Evolutionary conservation across 441 rosid genomes (phyloP).

Genomic region (Viola pubescens): DNA sequence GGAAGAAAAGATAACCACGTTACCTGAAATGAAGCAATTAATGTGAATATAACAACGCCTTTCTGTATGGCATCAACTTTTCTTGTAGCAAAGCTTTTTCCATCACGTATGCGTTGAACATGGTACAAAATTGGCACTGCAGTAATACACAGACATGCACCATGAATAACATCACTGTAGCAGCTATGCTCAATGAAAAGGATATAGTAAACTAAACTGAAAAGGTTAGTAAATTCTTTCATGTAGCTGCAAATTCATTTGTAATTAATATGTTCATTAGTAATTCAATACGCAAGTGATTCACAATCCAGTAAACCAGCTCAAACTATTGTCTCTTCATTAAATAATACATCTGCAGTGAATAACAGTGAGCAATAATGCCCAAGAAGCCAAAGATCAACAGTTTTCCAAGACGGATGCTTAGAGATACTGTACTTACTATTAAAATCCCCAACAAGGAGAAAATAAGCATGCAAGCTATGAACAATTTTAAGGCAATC

Average conservation of each 20-base stretch:
- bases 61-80: constrained; percentile 87
- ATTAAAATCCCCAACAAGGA: constrained; percentile 78
- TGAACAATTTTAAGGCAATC: constrained; percentile 85
- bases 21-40: constrained; percentile 91
- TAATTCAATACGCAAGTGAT: no score
- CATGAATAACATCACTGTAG: constrained; percentile 1
- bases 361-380: no score
- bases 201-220: background rate
- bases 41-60: constrained; percentile 64
- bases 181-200: constrained; percentile 1
- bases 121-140: constrained; percentile 77
- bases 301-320: no score
- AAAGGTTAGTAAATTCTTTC: background rate
- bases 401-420: no score
- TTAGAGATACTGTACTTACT: constrained; percentile 35
- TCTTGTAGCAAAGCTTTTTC: constrained; percentile 86
- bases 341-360: no score
- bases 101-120: constrained; percentile 84
- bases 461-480: constrained; percentile 85
- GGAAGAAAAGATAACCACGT: constrained; percentile 15
- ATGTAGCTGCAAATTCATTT: no score
- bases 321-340: no score
- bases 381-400: no score
- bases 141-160: constrained; percentile 14
- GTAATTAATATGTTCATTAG: no score